Base-by-base conservation (phyloP, 2,329 filamentous ascomycete genomes). In the Penicillium brevicompactum region DNA sequence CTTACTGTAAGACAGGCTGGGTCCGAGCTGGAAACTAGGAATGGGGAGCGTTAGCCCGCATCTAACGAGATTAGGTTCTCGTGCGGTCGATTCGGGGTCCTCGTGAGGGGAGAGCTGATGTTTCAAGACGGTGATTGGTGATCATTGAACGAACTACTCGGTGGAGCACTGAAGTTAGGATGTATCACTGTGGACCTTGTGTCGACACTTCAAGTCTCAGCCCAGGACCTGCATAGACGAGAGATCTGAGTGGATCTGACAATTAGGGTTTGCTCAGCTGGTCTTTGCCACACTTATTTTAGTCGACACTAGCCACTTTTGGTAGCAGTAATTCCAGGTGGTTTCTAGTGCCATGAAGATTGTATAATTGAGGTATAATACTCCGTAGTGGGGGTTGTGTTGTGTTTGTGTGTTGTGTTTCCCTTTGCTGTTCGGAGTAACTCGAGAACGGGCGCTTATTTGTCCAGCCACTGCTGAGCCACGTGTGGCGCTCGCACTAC, bases 401-500 rank as follows among this genome's bases (percentile, higher is more conserved):
- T 8, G 24, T 27, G 24, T 27, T 27, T 8, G 5, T 27, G 5
- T 27, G 24, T 27, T 27, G 24, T 27, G 24, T 27, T 27, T 8
- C 18, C 18, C 18, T 18, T 18, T 6, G 8, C 5, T 27, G 24
- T 27, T 27, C 24, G 31, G 31, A 34, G 31, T 11, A 14, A 14
- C 13, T 34, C 34, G 13, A n/a, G 13, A 13, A 4, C 24, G 43
- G 43, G 31, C 13, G 21, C 16, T 31, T 27, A 40, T 24, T 18
- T 53, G 24, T 5, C 24, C 45, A 60, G 60, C 60, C 62, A 64
- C 56, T 34, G 48, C 60, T 56, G 47, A 64, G 63, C 63, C 62
- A 65, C 63, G 52, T 53, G 58, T 64, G 61, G 63, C 60, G 46
- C 48, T 42, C 30, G 6, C 40, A 52, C 16, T 18, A 53, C 46